phyloP scores from a whole-genome alignment of 2,329 filamentous ascomycete genomes.

The Colletotrichum sp. region DNA sequence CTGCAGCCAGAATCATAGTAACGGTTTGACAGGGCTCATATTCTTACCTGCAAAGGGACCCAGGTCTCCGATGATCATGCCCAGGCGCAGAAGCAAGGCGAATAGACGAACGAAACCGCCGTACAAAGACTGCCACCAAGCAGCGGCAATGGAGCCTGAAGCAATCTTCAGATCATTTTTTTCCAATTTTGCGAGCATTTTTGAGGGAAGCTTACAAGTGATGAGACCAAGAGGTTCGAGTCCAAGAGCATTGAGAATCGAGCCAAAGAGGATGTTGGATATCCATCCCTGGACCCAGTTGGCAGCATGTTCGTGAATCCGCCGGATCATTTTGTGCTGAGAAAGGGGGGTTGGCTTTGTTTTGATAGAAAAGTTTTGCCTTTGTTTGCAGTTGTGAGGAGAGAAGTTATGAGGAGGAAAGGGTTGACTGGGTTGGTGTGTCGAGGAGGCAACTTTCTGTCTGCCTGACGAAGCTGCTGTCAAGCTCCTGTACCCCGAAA shows the following conservation, averaged over 20 bases:
- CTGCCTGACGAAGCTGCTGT: background rate
- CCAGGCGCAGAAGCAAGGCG: background rate
- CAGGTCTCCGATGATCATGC: background rate
- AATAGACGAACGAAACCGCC: background rate
- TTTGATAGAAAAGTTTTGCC: background rate
- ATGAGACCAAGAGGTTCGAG: background rate
- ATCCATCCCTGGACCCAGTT: background rate
- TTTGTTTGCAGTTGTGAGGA: background rate
- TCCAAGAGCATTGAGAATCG: background rate
- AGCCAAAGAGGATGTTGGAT: background rate
- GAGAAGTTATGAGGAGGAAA: background rate
- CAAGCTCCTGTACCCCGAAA: background rate
- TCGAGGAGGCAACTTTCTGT: rapidly evolving
- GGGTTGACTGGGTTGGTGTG: background rate
- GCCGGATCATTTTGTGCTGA: background rate
- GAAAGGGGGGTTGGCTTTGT: background rate
- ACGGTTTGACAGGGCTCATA: background rate
- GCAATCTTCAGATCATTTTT: background rate
- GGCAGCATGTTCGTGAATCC: background rate
- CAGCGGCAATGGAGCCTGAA: background rate
- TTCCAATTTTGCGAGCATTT: rapidly evolving
- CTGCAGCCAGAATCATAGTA: rapidly evolving
- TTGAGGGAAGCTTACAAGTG: background rate
- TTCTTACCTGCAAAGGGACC: background rate
- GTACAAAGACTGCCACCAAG: background rate